These are phyloP conservation scores for Pseudogymnoascus sp. DNA, from an alignment of 2,329 filamentous ascomycete genomes.

Conservation along the genomic window DNA sequence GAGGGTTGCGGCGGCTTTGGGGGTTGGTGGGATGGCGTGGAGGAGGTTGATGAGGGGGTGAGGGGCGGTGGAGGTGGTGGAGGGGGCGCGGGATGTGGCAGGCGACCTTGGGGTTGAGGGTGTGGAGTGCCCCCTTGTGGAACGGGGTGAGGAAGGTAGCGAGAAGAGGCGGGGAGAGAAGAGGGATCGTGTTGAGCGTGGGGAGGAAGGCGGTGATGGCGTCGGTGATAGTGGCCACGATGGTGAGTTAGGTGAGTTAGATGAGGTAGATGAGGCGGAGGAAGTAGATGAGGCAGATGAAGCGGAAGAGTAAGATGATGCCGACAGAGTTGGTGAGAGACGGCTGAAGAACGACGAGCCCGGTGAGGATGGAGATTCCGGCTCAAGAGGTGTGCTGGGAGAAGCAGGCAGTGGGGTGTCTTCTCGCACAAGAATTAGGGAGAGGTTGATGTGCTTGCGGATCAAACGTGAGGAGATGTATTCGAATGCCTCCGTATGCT, in stretches of 20 bases:
- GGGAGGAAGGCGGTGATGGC: not conserved
- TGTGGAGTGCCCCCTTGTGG: not conserved
- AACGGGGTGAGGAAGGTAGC: too few species aligned
- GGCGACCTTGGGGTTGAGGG: not conserved
- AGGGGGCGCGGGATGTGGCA: slow-evolving; percentile 1
- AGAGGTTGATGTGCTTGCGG: slow-evolving; percentile 47
- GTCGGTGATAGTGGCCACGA: not conserved
- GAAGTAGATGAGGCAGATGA: not conserved
- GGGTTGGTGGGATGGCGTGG: slow-evolving; percentile 38
- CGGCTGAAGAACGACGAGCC: not conserved
- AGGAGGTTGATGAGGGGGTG: slow-evolving; percentile 30
- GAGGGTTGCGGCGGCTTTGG: slow-evolving; percentile 41
- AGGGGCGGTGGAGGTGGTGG: slow-evolving; percentile 13
- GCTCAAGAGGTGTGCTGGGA: slow-evolving; percentile 1
- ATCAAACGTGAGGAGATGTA: slow-evolving; percentile 49
- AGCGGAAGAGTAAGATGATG: not conserved
- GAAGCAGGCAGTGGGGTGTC: slow-evolving; percentile 46
- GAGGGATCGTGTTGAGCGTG: not conserved
- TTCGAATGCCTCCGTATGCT: slow-evolving; percentile 47
- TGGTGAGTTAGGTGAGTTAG: too few species aligned
- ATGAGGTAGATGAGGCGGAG: not conserved
- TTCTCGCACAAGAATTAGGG: slow-evolving; percentile 48
- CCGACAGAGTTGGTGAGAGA: not conserved
- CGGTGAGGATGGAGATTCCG: not conserved
- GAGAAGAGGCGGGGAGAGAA: too few species aligned